Evolutionary conservation across 306 rosid species (phyloP).

Genomic region (Geum urbanum): DNA sequence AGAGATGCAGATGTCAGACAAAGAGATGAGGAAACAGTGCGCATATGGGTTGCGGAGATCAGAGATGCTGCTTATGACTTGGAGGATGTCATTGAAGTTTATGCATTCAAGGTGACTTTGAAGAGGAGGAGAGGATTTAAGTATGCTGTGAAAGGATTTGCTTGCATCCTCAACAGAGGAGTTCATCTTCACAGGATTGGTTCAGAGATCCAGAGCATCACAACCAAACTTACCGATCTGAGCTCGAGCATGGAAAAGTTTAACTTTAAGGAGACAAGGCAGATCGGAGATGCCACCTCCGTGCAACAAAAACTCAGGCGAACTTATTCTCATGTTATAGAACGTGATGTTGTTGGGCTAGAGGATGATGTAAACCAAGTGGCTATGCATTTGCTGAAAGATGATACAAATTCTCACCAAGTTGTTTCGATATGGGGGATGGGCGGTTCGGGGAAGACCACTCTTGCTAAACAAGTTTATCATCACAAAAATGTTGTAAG

Average conservation of each 20-base stretch:
- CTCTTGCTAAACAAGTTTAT: too few relatives aligned
- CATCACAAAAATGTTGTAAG: too few relatives aligned
- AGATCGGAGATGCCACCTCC: slow-evolving; percentile 11
- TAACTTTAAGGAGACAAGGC: slow-evolving; percentile 11
- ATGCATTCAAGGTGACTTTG: background rate
- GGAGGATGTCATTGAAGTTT: too few relatives aligned
- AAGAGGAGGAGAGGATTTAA: background rate
- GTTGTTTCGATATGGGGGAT: slow-evolving; percentile 17
- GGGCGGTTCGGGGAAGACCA: too few relatives aligned
- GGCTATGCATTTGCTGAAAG: background rate
- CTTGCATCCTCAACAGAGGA: too few relatives aligned
- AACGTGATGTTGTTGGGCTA: background rate
- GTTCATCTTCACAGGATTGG: slow-evolving; percentile 19
- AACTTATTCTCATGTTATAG: slow-evolving; percentile 1
- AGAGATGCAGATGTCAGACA: too few relatives aligned
- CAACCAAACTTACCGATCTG: slow-evolving; percentile 29
- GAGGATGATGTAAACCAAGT: too few relatives aligned
- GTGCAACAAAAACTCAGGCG: slow-evolving; percentile 30
- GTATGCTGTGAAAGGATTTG: too few relatives aligned
- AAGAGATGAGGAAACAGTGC: background rate
- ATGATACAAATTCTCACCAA: background rate
- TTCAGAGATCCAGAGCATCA: slow-evolving; percentile 27
- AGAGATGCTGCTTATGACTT: slow-evolving; percentile 27
- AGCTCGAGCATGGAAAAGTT: slow-evolving; percentile 22
- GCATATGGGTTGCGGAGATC: slow-evolving; percentile 15